Evolutionary conservation across 192 early-diverging fungal genomes (phyloP), one percentile per base, ranked within the genome.

Genomic region (Cetraspora pellucida): DNA sequence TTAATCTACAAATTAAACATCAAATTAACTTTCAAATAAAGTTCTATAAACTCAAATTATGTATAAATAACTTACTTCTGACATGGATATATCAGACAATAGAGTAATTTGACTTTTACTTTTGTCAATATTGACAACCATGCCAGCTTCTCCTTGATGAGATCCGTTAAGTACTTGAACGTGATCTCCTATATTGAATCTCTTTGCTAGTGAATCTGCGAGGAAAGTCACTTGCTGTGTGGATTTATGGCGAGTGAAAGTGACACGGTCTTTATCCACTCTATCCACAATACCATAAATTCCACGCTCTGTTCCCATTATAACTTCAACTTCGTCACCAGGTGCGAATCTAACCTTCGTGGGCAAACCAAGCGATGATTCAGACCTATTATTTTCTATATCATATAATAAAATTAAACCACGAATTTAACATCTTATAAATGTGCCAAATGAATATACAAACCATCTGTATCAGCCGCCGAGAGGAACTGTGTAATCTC

Each of bases 131-230:
- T 88, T 89, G 13, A 98, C 83, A 47, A 99, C 90, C 88, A 97
- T 85, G 58, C 98, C 98, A 6, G 93, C 94, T 69, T 94, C 92
- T 52, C 90, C 93, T 78, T 87, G 87, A 82, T 93, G 92, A 9
- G 90, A 87, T 28, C 98, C 98, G 49, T 92, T 90, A 46, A 94
- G 88, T 37, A 99, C 96, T 81, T 94, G 90, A 69, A 98, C 98
- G 74, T 97, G 95, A 79, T 99, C 95, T 73, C 98, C 98, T 19
- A 90, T 84, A 25, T 84, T 78, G 78, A 98, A 99, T n/a, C 91
- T 87, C 84, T 99, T 99, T 63, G 92, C 87, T 37, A 99, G 85
- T 78, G 96, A 92, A 16, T 84, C 82, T 10, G 88, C 80, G 9
- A 86, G 88, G 58, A 93, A 87, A 14, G 85, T 83, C 73, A 89